Evolutionary conservation across 306 rosid species (phyloP).

Genomic region (Aeschynomene evenia): DNA sequence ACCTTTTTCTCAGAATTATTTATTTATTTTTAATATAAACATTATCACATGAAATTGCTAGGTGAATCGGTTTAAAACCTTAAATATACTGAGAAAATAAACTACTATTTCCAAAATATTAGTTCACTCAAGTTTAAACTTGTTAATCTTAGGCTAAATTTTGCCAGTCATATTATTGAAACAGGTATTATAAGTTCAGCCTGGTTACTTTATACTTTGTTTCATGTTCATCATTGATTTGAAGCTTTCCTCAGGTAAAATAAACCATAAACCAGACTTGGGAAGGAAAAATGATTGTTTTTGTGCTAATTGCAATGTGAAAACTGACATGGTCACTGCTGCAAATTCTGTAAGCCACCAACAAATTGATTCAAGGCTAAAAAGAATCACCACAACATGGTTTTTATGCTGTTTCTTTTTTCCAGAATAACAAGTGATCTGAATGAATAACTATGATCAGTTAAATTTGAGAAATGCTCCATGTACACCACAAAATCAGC

Average conservation of each 20-base stretch:
- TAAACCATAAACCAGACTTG: neutral
- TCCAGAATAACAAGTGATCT: constrained; percentile 37
- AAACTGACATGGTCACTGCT: neutral
- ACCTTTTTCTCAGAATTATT: constrained; percentile 23
- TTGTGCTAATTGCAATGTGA: neutral
- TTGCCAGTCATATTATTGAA: neutral
- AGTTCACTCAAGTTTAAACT: too few relatives aligned
- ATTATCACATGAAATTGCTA: too few relatives aligned
- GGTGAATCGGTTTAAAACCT: too few relatives aligned
- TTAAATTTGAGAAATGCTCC: too few relatives aligned
- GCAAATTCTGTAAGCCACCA: neutral
- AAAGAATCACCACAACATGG: constrained; percentile 17
- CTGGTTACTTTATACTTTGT: too few relatives aligned
- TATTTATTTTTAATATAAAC: too few relatives aligned
- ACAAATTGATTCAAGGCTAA: neutral
- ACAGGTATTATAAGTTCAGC: too few relatives aligned
- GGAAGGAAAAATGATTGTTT: neutral
- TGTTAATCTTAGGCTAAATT: neutral
- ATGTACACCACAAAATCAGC: too few relatives aligned
- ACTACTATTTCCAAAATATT: neutral
- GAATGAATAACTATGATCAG: constrained; percentile 42
- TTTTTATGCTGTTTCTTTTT: neutral
- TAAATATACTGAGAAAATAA: neutral
- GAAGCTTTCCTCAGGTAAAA: neutral
- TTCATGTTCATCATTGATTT: neutral